A percentile compares a stretch with the other conserved stretches of the same genome.
Conservation (phyloP, 108 stramenopile species). For the Conticribra weissflogii region DNA sequence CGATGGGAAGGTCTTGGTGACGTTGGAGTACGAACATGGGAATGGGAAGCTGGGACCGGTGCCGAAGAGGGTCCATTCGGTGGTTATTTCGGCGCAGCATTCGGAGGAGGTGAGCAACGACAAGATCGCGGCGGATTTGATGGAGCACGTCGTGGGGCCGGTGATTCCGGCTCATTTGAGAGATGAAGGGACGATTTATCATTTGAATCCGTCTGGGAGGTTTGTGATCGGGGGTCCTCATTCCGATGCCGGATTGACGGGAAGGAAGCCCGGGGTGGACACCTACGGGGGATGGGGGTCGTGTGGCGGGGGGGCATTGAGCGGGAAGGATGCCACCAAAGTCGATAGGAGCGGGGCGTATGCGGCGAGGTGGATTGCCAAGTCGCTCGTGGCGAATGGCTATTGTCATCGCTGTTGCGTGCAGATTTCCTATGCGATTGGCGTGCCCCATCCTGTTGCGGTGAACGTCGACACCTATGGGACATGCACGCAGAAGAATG, state of each 20-base stretch:
- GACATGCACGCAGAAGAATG: constrained; percentile 83
- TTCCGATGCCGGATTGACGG: constrained; percentile 97
- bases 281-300: constrained; percentile 99
- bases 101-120: constrained; percentile 93
- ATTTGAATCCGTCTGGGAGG: constrained; percentile 91
- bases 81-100: constrained; percentile 97
- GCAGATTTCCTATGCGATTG: constrained; percentile 96
- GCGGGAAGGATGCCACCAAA: constrained; percentile 97
- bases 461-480: constrained; percentile 95
- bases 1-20: constrained; percentile 97
- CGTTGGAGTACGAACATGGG: constrained; percentile 86
- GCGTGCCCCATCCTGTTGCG: constrained; percentile 89
- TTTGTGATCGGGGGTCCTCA: constrained; percentile 98
- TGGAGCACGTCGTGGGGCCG: constrained; percentile 98
- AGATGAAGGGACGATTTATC: constrained; percentile 97
- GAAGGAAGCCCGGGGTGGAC: constrained; percentile 96
- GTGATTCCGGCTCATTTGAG: constrained; percentile 96
- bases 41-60: constrained; percentile 83
- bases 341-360: constrained; percentile 95
- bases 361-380: constrained; percentile 97
- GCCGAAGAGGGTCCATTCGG: constrained; percentile 94
- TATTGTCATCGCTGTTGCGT: constrained; percentile 90
- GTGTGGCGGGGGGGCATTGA: constrained; percentile 96
- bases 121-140: constrained; percentile 89
- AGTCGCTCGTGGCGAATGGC: constrained; percentile 90